Evolutionary conservation across 805 yeast genomes (phyloP).

Genomic region (Tetrapisispora taiwanensis): DNA sequence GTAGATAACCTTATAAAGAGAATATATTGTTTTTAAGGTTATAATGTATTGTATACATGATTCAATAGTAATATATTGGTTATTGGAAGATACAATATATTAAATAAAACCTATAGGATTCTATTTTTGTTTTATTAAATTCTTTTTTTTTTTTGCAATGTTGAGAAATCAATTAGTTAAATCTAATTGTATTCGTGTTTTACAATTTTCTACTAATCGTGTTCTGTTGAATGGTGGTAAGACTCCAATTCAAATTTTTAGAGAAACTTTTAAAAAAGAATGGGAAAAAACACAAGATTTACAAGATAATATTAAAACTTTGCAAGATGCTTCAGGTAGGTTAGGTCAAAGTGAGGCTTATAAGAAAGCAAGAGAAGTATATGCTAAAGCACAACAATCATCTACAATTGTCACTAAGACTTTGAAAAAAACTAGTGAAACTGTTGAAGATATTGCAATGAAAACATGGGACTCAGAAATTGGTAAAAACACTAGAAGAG

Average conservation of each 20-base stretch:
- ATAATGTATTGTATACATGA: too few species aligned
- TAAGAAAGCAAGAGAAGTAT: constrained; percentile 87
- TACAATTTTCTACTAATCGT: constrained; percentile 9
- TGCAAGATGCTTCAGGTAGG: constrained; percentile 92
- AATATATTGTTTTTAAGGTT: too few species aligned
- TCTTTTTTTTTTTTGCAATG: not conserved
- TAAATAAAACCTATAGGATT: too few species aligned
- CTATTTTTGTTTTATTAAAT: too few species aligned
- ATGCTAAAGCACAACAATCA: constrained; percentile 69
- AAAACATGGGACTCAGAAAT: constrained; percentile 96
- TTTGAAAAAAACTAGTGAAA: constrained; percentile 83
- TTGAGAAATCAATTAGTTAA: not conserved
- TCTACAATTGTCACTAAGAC: constrained; percentile 62
- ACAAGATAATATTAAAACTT: constrained; percentile 84
- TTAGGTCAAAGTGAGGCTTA: constrained; percentile 91
- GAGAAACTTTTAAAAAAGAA: constrained; percentile 83
- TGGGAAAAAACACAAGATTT: constrained; percentile 85
- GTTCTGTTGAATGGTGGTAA: constrained; percentile 13
- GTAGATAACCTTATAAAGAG: too few species aligned
- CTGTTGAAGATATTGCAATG: constrained; percentile 78
- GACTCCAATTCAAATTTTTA: constrained; percentile 82
- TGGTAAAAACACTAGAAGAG: constrained; percentile 78
- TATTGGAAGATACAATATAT: too few species aligned
- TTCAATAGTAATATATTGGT: too few species aligned
- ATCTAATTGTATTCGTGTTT: not conserved